These are phyloP conservation scores for Xerocomus amazonicus DNA, from an alignment of 1,284 basidiomycete species.

Conservation along the genomic window DNA sequence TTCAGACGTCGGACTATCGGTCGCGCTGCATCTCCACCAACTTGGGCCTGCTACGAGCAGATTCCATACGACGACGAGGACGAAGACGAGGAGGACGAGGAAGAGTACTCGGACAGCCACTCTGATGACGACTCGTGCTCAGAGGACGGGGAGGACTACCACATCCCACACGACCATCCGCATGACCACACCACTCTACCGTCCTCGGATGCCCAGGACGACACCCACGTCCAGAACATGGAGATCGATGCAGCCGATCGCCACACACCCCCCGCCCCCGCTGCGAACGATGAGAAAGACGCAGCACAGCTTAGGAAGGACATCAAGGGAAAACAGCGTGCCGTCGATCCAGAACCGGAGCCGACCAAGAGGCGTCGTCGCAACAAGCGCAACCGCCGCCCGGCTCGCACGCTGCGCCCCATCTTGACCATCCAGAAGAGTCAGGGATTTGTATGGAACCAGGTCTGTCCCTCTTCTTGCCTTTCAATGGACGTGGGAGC, in stretches of 20 bases:
- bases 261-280: not conserved
- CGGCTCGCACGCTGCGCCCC: conserved; percentile 61
- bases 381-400: conserved; percentile 53
- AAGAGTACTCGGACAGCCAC: conserved; percentile 45
- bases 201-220: conserved; percentile 33
- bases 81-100: conserved; percentile 37
- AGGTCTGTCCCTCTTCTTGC: conserved; percentile 44
- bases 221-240: conserved; percentile 48
- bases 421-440: conserved; percentile 80
- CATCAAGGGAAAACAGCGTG: conserved; percentile 75
- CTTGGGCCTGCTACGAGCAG: conserved; percentile 84
- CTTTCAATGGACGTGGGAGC: not conserved
- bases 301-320: conserved; percentile 49
- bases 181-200: conserved; percentile 25
- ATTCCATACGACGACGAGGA: conserved; percentile 59
- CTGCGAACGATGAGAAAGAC: conserved; percentile 32
- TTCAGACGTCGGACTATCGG: conserved; percentile 70
- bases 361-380: conserved; percentile 42
- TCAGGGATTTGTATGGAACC: conserved; percentile 87
- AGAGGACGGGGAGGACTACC: conserved; percentile 67
- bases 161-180: conserved; percentile 21
- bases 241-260: conserved; percentile 49
- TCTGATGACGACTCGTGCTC: conserved; percentile 58
- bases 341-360: conserved; percentile 53
- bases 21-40: conserved; percentile 73